These are phyloP conservation scores for Luvunga scandens DNA, from an alignment of 345 rosid species.

Conservation along the genomic window DNA sequence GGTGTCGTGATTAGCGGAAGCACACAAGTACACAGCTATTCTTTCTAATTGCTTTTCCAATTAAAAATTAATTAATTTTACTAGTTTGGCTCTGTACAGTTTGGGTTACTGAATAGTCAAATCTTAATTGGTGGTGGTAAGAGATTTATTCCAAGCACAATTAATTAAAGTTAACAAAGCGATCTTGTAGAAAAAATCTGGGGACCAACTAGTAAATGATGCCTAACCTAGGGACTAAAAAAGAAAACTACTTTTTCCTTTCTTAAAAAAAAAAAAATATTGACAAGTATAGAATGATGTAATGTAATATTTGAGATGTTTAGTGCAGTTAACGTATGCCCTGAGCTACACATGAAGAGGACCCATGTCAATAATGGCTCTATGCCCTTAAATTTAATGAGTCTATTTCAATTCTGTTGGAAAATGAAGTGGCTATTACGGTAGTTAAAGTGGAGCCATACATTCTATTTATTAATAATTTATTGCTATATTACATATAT, in stretches of 20 bases:
- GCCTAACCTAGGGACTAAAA: too few relatives aligned
- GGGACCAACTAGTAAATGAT: too few relatives aligned
- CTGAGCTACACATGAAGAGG: background rate
- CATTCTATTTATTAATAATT: background rate
- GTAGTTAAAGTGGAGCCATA: slow-evolving; percentile 9
- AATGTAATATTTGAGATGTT: too few relatives aligned
- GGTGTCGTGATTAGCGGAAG: background rate
- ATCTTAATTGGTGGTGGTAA: background rate
- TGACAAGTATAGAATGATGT: too few relatives aligned
- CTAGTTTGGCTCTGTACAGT: background rate
- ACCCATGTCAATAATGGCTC: background rate
- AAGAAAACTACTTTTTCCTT: too few relatives aligned
- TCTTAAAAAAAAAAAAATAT: too few relatives aligned
- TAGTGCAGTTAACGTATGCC: background rate
- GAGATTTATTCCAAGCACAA: background rate
- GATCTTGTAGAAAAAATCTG: background rate
- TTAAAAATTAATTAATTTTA: background rate
- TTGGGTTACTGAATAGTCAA: background rate
- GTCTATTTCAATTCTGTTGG: background rate
- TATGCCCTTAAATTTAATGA: background rate
- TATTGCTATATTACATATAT: background rate
- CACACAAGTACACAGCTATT: background rate
- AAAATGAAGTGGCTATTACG: background rate
- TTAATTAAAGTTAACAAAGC: background rate
- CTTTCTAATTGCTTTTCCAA: too few relatives aligned